Evolutionary conservation across 163 green algal species (phyloP), one percentile per base, ranked within the genome.

Genomic region (Trebouxiophyceae sp.): DNA sequence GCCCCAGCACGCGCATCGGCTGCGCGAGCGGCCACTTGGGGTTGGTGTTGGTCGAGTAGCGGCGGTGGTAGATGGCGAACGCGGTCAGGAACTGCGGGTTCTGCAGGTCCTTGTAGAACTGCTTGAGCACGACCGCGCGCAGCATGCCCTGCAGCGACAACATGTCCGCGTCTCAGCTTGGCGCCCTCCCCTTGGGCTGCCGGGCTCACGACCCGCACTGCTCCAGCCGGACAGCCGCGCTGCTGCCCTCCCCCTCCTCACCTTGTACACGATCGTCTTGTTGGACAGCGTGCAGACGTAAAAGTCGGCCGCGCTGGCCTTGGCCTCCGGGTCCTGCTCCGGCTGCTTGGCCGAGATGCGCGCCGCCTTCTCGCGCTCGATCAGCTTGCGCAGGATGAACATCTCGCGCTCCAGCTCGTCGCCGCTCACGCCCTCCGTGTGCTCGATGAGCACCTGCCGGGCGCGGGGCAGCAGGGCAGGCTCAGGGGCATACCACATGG

Each of bases 41-140:
- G 50, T 76, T 96, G 56, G 94, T 99, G 87, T 99, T 99, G 68
- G 94, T 99, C 71, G 86, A 96, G 89, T 96, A 99, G 69, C 94
- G 93, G 58, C 94, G 79, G 75, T 99, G 94, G 79, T 99, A 99
- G 73, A 99, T 95, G 65, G 89, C 92, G 75, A 98, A 99, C 27
- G 80, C 57, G 0, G 87, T 91, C 63, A 78, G 76, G 74, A 83
- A 99, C 60, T 81, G 73, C 29, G 71, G 26, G 77, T 96, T 87
- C 28, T 80, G 69, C 63, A 99, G 83, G 80, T 99, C 94, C 62
- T 87, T 73, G 80, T 84, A 98, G 81, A 96, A 99, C 22, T 81
- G 44, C 4, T 86, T 82, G 34, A 98, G 67, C 26, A 90, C 91
- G 5, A 77, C 78, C 1, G 88, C 91, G 27, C 87, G 83, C 31